Evolutionary conservation across 1,139 yeast species (phyloP).

Genomic region (Hyphopichia khmerensis): DNA sequence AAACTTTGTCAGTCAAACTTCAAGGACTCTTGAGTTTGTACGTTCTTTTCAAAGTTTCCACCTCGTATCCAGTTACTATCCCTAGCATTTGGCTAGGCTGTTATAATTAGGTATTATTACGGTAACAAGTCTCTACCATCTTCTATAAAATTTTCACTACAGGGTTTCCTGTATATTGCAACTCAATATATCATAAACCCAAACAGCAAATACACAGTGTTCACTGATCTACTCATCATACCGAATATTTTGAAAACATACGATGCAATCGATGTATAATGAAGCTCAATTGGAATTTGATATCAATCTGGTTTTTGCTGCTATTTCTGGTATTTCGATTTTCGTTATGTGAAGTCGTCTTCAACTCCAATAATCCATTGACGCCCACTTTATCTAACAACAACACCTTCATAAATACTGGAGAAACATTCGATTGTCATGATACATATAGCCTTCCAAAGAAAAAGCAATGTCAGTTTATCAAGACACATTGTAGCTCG

Average conservation of each 20-base stretch:
- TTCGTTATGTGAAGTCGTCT: background rate
- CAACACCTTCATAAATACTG: background rate
- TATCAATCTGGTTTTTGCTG: background rate
- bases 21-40: too few relatives aligned
- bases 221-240: too few relatives aligned
- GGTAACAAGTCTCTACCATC: background rate
- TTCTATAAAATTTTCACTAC: background rate
- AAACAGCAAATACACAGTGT: too few relatives aligned
- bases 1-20: too few relatives aligned
- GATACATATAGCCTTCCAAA: slow-evolving; percentile 21
- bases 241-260: too few relatives aligned
- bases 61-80: too few relatives aligned
- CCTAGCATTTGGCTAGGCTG: too few relatives aligned
- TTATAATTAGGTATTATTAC: too few relatives aligned
- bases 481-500: slow-evolving; percentile 31
- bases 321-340: background rate
- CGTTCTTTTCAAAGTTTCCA: too few relatives aligned
- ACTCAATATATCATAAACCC: background rate
- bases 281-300: background rate
- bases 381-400: background rate
- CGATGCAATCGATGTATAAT: background rate
- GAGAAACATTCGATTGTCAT: slow-evolving; percentile 14
- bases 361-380: background rate
- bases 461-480: slow-evolving; percentile 45
- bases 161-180: background rate